A percentile compares a stretch with the other conserved stretches of the same genome.
phyloP scores from a whole-genome alignment of 2,329 filamentous ascomycete species.

The Fusarium miscanthi region DNA sequence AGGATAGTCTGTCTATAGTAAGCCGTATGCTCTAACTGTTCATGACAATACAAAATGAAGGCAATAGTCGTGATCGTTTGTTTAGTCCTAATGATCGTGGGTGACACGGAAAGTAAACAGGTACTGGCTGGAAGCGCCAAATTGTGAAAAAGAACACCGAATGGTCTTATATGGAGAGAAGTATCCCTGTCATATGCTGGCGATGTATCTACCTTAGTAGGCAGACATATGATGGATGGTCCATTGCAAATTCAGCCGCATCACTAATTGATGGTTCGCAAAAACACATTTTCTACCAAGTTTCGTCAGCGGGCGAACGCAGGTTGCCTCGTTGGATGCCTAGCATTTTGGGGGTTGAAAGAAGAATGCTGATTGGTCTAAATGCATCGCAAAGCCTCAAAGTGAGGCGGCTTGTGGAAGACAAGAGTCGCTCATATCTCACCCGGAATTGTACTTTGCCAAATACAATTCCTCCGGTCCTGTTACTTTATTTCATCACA shows the following conservation, averaged over 20 bases:
- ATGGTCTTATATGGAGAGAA: neutral
- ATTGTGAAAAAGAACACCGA: neutral
- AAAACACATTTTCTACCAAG: neutral
- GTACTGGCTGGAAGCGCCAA: neutral
- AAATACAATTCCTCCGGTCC: neutral
- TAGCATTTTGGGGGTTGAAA: conserved; percentile 35
- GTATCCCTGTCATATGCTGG: neutral
- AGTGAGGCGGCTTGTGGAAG: conserved; percentile 31
- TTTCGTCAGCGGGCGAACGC: conserved; percentile 22
- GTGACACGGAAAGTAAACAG: neutral
- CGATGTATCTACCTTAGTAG: neutral
- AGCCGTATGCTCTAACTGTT: neutral
- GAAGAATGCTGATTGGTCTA: conserved; percentile 16
- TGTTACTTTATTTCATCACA: conserved; percentile 2
- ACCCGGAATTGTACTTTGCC: conserved; percentile 1
- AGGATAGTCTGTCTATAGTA: neutral
- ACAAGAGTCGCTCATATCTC: conserved; percentile 9
- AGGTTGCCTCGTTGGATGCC: conserved; percentile 34
- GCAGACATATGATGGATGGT: neutral
- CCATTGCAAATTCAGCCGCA: conserved; percentile 24
- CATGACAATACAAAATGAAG: neutral
- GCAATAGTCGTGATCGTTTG: neutral
- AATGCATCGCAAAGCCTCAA: conserved; percentile 24
- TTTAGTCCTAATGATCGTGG: neutral
- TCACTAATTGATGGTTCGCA: conserved; percentile 27